Evolutionary conservation across 1,139 yeast species (phyloP).

Genomic region (Kurtzmaniella quercitrusa): DNA sequence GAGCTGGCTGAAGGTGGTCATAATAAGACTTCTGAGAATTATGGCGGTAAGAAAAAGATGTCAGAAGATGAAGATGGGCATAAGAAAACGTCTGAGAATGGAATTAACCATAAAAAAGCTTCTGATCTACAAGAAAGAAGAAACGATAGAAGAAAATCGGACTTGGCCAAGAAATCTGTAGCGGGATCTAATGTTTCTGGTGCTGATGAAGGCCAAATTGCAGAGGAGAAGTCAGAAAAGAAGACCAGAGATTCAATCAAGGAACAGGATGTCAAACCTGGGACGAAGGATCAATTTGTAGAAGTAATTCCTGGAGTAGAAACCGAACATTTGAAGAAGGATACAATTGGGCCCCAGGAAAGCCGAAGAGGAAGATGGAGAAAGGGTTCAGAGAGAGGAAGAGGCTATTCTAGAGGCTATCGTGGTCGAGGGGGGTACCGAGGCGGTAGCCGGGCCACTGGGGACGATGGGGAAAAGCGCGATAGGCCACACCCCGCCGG

Average conservation of each 20-base stretch:
- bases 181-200: background rate
- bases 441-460: background rate
- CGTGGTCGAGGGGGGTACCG: background rate
- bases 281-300: background rate
- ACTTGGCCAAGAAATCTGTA: background rate
- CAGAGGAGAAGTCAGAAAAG: background rate
- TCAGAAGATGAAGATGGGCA: too few relatives aligned
- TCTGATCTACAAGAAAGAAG: background rate
- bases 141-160: background rate
- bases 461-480: background rate
- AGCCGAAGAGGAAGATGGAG: constrained; percentile 10
- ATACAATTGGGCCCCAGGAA: constrained; percentile 1
- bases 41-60: too few relatives aligned
- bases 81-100: background rate
- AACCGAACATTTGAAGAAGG: background rate
- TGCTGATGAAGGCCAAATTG: background rate
- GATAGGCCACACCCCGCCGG: too few relatives aligned
- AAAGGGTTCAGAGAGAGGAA: constrained; percentile 3
- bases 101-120: background rate
- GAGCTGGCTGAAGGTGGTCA: too few relatives aligned
- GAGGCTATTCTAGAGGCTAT: background rate
- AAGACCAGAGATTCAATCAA: background rate
- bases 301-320: constrained; percentile 2
- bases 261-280: background rate
- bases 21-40: too few relatives aligned